Base-by-base conservation (phyloP, 345 rosid genomes). In the Diplotaxis tenuifolia region DNA sequence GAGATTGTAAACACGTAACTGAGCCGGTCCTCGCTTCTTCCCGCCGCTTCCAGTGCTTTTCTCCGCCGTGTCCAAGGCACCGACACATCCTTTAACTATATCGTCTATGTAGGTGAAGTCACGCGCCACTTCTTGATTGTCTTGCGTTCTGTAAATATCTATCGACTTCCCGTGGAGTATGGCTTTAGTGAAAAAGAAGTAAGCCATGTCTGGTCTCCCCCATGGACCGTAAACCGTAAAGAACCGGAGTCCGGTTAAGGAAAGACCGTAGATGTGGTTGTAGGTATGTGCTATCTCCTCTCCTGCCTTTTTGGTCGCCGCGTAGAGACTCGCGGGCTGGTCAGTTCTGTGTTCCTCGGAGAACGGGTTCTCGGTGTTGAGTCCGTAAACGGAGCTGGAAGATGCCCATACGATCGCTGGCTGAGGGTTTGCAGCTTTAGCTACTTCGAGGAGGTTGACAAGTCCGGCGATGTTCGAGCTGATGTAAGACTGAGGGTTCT, bases 181-280 rank as follows among this genome's bases (percentile, higher is more conserved):
- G 75, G 84, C 91, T 70, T 89, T 87, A 0, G 92, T 91, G 82
- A 89, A 91, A 77, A 91, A 91, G 87, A 83, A 89, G 73, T 91
- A 91, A 40, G 97, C 97, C 97, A 91, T 91, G 84, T 91, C 97
- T 9, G 97, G 97, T 58, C 97, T 84, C 19, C 97, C 97, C 97
- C 97, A 91, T 0, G 97, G 95, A 1, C 97, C 97, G 53, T 91
- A 88, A 21, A 91, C 97, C 0, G 97, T 91, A 65, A 91, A 91
- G 57, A 91, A 91, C 29, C 97, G 56, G 0, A 91, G 82, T 4
- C 95, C 97, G 22, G 97, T 91, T 5, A 91, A 84, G 60, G 97
- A 74, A 31, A 91, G 86, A 8, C 97, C 97, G 83, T 91, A 86
- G 50, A 91, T 88, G 77, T 90, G 94, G 68, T 90, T 90, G 79